Percentiles rank a stretch among this genome's conserved stretches.
phyloP scores from a whole-genome alignment of 345 rosid species.

The Lumnitzera racemosa region DNA sequence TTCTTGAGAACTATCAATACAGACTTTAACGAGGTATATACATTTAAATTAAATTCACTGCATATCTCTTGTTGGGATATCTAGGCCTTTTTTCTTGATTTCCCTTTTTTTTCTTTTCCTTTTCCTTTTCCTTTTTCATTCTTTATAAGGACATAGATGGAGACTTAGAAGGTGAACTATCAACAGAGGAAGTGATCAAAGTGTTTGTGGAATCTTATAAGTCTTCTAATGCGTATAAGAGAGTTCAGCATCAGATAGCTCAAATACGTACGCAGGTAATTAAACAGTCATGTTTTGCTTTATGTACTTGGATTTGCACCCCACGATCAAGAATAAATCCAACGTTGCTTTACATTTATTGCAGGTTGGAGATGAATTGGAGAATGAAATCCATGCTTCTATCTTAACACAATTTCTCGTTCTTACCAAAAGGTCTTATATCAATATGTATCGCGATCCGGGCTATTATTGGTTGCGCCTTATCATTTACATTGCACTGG shows the following conservation, averaged over 20 bases:
- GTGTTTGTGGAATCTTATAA: constrained; percentile 29
- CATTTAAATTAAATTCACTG: not conserved
- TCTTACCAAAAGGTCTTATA: constrained; percentile 40
- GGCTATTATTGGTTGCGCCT: constrained; percentile 63
- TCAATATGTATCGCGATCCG: constrained; percentile 58
- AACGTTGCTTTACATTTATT: not conserved
- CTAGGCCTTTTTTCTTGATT: no score
- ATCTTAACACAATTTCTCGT: constrained; percentile 27
- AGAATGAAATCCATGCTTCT: constrained; percentile 21
- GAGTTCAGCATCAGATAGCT: constrained; percentile 19
- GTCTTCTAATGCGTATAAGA: constrained; percentile 19
- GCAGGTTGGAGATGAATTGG: constrained; percentile 3
- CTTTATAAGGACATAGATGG: constrained; percentile 28
- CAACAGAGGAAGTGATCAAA: constrained; percentile 33
- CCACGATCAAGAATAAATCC: not conserved
- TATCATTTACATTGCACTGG: constrained; percentile 34
- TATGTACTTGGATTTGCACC: not conserved
- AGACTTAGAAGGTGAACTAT: constrained; percentile 12
- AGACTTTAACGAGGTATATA: constrained; percentile 29
- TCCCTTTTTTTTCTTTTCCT: no score
- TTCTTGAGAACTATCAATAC: constrained; percentile 36
- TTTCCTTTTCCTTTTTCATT: not conserved
- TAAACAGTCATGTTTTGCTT: not conserved
- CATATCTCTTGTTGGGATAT: not conserved
- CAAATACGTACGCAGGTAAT: constrained; percentile 27